These are phyloP conservation scores for Chrysoporthe austroafricana DNA, from an alignment of 2,329 filamentous ascomycete genomes.

Conservation along the genomic window DNA sequence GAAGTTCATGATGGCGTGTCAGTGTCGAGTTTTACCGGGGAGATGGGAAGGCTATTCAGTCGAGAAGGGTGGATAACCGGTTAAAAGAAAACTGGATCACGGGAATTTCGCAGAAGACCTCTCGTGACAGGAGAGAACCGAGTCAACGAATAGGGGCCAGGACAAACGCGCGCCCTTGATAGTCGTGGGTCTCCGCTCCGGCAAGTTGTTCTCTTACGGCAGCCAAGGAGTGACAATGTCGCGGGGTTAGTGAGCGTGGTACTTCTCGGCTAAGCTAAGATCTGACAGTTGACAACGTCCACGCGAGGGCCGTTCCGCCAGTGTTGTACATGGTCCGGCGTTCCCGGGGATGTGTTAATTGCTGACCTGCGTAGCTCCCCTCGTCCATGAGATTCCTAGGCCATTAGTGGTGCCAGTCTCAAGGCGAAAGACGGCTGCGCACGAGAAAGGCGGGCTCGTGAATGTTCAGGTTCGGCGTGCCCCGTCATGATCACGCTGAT, in stretches of 20 bases:
- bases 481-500: constrained; percentile 10
- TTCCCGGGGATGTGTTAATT: constrained; percentile 4
- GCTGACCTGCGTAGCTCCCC: constrained; percentile 1
- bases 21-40: background rate
- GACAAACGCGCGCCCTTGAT: background rate
- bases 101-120: constrained; percentile 10
- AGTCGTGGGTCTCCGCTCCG: background rate
- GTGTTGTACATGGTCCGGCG: constrained; percentile 12
- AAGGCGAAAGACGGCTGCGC: too few relatives aligned
- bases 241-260: background rate
- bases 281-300: constrained; percentile 19
- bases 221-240: background rate
- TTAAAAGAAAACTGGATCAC: constrained; percentile 14
- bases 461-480: background rate
- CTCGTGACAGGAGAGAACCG: constrained; percentile 1
- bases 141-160: background rate
- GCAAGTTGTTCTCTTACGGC: constrained; percentile 2
- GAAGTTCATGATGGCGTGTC: background rate
- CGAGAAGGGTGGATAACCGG: constrained; percentile 9
- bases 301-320: constrained; percentile 24
- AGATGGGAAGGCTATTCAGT: background rate
- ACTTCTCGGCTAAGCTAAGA: constrained; percentile 19
- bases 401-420: background rate
- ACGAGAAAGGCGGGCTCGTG: background rate
- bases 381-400: background rate